Conservation (phyloP, 148 eudicot species). For the Heliosperma pusillum region DNA sequence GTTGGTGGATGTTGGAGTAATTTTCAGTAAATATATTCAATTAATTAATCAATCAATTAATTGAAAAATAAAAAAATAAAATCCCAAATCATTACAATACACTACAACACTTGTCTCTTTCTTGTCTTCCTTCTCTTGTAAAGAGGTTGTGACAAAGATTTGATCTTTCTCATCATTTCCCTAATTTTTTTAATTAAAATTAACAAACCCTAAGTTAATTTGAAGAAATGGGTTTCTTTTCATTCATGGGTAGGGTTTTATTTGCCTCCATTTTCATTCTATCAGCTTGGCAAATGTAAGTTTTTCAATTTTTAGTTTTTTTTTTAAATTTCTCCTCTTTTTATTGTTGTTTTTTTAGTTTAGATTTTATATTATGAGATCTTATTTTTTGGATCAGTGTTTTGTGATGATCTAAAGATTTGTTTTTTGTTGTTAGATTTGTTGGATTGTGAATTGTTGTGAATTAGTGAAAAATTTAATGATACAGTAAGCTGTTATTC, state of each 20-base stretch:
- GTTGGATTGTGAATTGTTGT: neutral
- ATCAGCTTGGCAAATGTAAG: conserved; percentile 87
- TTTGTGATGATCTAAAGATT: neutral
- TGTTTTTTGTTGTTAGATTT: neutral
- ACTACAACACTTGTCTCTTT: conserved; percentile 12
- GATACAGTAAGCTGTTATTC: conserved; percentile 11
- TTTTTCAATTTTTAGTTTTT: neutral
- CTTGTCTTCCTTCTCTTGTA: neutral
- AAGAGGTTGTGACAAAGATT: conserved; percentile 10
- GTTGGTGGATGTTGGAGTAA: neutral
- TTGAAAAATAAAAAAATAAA: neutral
- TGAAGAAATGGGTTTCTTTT: conserved; percentile 52
- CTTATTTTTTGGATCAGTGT: conserved; percentile 1
- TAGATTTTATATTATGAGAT: neutral
- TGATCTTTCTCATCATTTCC: conserved; percentile 13
- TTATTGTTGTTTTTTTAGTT: neutral
- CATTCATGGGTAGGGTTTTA: conserved; percentile 69
- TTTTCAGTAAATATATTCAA: neutral
- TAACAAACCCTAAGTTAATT: conserved; percentile 8
- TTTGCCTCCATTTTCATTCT: conserved; percentile 74
- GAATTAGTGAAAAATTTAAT: neutral
- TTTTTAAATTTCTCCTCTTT: neutral
- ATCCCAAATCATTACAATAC: neutral
- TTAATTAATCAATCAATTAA: too few species aligned
- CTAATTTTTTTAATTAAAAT: neutral